Evolutionary conservation across 495 filamentous ascomycete species (phyloP).

Genomic region (Lasiosphaeriaceae sp.): DNA sequence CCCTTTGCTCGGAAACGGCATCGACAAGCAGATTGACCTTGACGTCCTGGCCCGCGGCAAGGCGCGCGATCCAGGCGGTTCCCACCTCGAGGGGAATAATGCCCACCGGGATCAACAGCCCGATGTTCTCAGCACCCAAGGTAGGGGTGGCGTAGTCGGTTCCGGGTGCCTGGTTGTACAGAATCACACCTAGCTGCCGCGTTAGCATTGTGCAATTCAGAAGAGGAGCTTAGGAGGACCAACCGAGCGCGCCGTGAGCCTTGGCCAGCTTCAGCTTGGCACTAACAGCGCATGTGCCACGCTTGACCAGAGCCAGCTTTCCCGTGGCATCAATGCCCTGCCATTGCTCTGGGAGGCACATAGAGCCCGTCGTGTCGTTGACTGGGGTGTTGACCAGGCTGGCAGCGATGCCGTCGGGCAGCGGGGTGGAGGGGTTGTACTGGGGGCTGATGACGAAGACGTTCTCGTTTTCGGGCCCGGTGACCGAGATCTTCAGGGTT

Average conservation of each 20-base stretch:
- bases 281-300: conserved; percentile 59
- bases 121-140: conserved; percentile 25
- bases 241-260: conserved; percentile 53
- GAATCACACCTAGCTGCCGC: conserved; percentile 22
- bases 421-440: conserved; percentile 23
- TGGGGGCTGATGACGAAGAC: conserved; percentile 29
- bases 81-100: conserved; percentile 45
- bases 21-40: conserved; percentile 28
- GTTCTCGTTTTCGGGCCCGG: conserved; percentile 21
- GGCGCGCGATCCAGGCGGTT: conserved; percentile 36
- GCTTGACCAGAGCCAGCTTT: conserved; percentile 58
- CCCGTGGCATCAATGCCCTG: conserved; percentile 42
- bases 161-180: conserved; percentile 61
- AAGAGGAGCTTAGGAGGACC: conserved; percentile 32
- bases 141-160: conserved; percentile 47
- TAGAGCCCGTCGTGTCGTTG: conserved; percentile 30
- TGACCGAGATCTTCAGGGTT: conserved; percentile 23
- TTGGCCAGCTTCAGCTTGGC: conserved; percentile 56
- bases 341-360: conserved; percentile 34
- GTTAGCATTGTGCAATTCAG: neutral
- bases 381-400: conserved; percentile 24
- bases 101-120: conserved; percentile 26
- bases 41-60: conserved; percentile 32
- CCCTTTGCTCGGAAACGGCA: conserved; percentile 42
- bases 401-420: conserved; percentile 19